phyloP scores from a whole-genome alignment of 768 basidiomycete genomes.

The Infundibulicybe gibba region DNA sequence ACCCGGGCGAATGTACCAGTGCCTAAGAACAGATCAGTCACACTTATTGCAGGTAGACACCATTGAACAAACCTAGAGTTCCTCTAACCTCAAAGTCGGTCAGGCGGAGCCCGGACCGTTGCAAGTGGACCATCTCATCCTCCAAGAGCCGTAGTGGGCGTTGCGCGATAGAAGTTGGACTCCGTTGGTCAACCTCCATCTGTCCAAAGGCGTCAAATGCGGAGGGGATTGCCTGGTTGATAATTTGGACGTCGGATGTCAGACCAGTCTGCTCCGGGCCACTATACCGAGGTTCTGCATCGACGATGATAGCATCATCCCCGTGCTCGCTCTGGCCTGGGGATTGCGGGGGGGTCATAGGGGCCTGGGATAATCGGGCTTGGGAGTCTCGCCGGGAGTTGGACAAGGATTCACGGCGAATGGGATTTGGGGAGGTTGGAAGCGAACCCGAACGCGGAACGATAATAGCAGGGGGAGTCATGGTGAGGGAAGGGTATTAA shows the following conservation, averaged over 20 bases:
- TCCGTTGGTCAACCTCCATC: slow-evolving; percentile 21
- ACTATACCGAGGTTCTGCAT: slow-evolving; percentile 32
- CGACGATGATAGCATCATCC: slow-evolving; percentile 31
- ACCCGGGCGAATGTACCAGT: slow-evolving; percentile 97
- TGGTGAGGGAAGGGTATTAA: slow-evolving; percentile 3
- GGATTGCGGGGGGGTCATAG: slow-evolving; percentile 70
- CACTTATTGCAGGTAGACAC: slow-evolving; percentile 1
- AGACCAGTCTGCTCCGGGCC: slow-evolving; percentile 16
- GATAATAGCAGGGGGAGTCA: slow-evolving; percentile 19
- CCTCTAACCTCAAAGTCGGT: slow-evolving; percentile 83
- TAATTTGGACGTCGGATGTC: neutral
- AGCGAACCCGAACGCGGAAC: slow-evolving; percentile 30
- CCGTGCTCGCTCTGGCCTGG: slow-evolving; percentile 46
- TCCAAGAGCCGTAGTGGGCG: slow-evolving; percentile 61
- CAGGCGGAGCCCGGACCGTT: slow-evolving; percentile 56
- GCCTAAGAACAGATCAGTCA: slow-evolving; percentile 40
- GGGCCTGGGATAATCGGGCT: slow-evolving; percentile 49
- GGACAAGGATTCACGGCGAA: slow-evolving; percentile 19
- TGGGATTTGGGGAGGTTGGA: slow-evolving; percentile 20
- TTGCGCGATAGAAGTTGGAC: slow-evolving; percentile 14
- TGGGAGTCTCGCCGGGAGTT: slow-evolving; percentile 30
- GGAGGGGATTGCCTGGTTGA: slow-evolving; percentile 8
- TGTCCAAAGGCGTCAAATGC: slow-evolving; percentile 5
- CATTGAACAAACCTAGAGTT: slow-evolving; percentile 55
- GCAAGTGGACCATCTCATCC: slow-evolving; percentile 65